Evolutionary conservation across 257 asterid species (phyloP).

Genomic region (Primulina tabacum): DNA sequence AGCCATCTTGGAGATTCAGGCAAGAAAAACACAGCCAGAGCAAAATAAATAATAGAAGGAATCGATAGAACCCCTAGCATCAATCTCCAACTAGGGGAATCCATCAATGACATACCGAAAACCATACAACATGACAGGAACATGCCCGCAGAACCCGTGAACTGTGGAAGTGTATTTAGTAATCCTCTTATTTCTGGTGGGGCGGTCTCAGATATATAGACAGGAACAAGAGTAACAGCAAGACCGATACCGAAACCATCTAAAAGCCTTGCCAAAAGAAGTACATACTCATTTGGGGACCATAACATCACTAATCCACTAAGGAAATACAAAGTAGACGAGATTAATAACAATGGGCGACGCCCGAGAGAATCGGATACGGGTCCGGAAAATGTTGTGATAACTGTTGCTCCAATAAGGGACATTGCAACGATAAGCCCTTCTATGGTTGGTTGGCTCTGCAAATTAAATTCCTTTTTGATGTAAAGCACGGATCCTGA

Average conservation of each 20-base stretch:
- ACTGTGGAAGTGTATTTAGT: constrained; percentile 87
- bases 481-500: constrained; percentile 90
- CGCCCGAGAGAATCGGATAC: constrained; percentile 80
- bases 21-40: constrained; percentile 54
- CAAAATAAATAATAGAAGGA: constrained; percentile 70
- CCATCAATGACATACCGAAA: constrained; percentile 71
- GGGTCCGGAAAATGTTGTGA: constrained; percentile 85
- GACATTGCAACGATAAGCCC: constrained; percentile 94
- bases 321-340: constrained; percentile 69
- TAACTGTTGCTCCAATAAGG: constrained; percentile 83
- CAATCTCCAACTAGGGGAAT: constrained; percentile 83
- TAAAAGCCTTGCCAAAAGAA: constrained; percentile 81
- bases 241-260: constrained; percentile 95
- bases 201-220: constrained; percentile 91
- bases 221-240: constrained; percentile 88
- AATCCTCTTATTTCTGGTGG: constrained; percentile 87
- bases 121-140: constrained; percentile 90
- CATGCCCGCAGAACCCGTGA: constrained; percentile 87
- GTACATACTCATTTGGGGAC: constrained; percentile 85
- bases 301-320: constrained; percentile 87
- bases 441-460: constrained; percentile 76
- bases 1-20: constrained; percentile 99
- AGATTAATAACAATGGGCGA: constrained; percentile 87
- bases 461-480: constrained; percentile 73
- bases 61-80: constrained; percentile 91